phyloP scores from a whole-genome alignment of 73 alveolate species.

The Paramecium bursaria region DNA sequence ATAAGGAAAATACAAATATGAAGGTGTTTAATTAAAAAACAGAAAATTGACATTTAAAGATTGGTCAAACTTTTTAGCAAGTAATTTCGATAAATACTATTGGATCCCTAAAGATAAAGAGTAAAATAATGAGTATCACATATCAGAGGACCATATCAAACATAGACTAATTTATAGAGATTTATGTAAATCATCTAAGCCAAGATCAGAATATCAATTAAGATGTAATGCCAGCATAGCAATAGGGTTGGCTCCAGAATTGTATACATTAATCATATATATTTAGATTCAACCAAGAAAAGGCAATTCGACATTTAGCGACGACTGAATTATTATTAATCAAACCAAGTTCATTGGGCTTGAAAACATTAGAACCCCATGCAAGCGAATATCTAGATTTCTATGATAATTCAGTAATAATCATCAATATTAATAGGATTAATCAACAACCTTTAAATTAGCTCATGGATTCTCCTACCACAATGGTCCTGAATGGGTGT shows the following conservation, averaged over 20 bases:
- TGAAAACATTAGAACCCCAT: constrained; percentile 67
- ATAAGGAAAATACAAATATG: constrained; percentile 24
- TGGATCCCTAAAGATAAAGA: constrained; percentile 78
- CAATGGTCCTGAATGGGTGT: constrained; percentile 82
- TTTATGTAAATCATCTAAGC: constrained; percentile 76
- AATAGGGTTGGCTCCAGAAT: constrained; percentile 95
- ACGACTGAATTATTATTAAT: constrained; percentile 76
- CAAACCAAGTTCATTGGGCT: constrained; percentile 63
- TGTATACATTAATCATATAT: no score
- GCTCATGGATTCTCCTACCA: constrained; percentile 79
- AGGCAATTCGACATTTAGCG: constrained; percentile 81
- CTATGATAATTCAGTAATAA: constrained; percentile 74
- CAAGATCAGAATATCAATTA: constrained; percentile 87
- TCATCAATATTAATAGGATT: no score
- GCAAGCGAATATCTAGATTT: constrained; percentile 66
- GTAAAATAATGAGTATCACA: constrained; percentile 47
- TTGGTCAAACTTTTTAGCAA: constrained; percentile 82
- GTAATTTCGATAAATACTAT: constrained; percentile 84
- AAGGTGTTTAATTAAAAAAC: constrained; percentile 72
- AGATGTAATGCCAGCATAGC: constrained; percentile 94
- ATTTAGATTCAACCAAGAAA: constrained; percentile 80
- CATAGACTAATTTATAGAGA: constrained; percentile 75
- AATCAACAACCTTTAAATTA: constrained; percentile 45
- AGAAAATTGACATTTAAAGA: constrained; percentile 77
- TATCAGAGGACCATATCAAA: constrained; percentile 42